Base-by-base conservation (phyloP, 2,329 filamentous ascomycete genomes). In the Beauveria pseudobassiana region DNA sequence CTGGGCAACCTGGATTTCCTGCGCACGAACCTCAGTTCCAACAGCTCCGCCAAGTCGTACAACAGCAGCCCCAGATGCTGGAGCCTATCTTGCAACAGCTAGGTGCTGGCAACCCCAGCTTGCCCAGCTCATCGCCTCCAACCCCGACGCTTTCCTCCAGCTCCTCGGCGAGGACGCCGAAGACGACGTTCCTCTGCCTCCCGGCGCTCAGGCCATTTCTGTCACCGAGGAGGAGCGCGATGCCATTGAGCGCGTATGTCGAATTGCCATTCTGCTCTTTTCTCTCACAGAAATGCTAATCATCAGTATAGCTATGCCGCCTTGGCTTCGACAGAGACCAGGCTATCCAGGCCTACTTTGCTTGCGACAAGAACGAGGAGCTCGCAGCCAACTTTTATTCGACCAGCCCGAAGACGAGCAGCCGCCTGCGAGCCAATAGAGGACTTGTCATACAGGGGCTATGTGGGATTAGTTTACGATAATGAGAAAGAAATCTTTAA, bases 301-400 rank as follows among this genome's bases (percentile, higher is more conserved):
- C 6, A 62, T 46, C 14, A 12, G 40, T 16, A 18, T 66, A 96
- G 90, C 82, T 99, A 71, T 96, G 91, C 78, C 89, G 90, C 65
- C 87, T 99, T 50, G 95, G 95, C 42, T 99, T 99, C 74, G 87
- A 93, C 69, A 87, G 93, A 63, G 92, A 98, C 69, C 86, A 92
- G 69, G 95, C 95, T 57, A 96, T 98, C 67, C 93, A 99, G 78
- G 95, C 95, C 28, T 99, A 98, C 78, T 99, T 99, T 73, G 95
- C 95, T 40, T 99, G 95, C 76, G 95, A 99, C 77, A 99, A 98
- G 84, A 98, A 99, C 75, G 95, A 99, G 78, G 95, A 99, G 77
- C 82, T 99, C 57, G 95, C 95, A 0, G 95, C 95, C 66, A 99
- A 99, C 78, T 98, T 97, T 82, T 99, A 63, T 99, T 99, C 72